Base-by-base conservation (phyloP, 2,329 filamentous ascomycete species). In the Microsporum ferrugineum region DNA sequence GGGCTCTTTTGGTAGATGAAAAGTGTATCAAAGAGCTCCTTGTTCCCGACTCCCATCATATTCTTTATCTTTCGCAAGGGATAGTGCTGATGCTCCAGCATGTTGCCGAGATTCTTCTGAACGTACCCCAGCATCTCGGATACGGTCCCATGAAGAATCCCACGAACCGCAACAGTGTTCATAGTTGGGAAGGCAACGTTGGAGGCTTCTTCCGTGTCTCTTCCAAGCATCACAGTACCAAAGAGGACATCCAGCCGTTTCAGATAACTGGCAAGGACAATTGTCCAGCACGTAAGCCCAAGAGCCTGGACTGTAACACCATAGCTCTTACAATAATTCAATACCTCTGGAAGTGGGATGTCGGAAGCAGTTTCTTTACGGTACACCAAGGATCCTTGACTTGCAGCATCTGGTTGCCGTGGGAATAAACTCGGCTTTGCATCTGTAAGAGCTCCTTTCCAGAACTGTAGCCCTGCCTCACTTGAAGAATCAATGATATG, bases 141-240 rank as follows among this genome's bases (percentile, higher is more conserved):
- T 0, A 82, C 75, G 0, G 80, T 84, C 1, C 89, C 89, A 66
- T 94, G 88, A 1, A 96, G 71, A 2, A 91, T 79, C 1, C 82
- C 82, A 8, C 91, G 81, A 5, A 95, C 78, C 0, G 87, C 83
- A 0, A 96, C 85, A 0, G 91, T 96, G 69, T 95, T 96, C 88
- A 96, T 96, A 0, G 88, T 89, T 0, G 91, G 92, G 68, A 96
- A 96, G 69, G 91, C 79, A 10, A 92, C 73, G 31, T 82, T 72
- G 49, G 88, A 82, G 0, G 84, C 82, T 14, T 82, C 80, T 53
- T 88, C 85, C 7, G 84, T 84, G 61, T 94, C 89, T n/a, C 92
- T 82, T 14, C 92, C 91, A 0, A 90, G 91, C 10, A 96, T 78
- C 0, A 96, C 87, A 0, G 89, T 83, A 0, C 92, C 92, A 69